phyloP scores from a whole-genome alignment of 2,329 filamentous ascomycete species.

The Beauveria varroae region DNA sequence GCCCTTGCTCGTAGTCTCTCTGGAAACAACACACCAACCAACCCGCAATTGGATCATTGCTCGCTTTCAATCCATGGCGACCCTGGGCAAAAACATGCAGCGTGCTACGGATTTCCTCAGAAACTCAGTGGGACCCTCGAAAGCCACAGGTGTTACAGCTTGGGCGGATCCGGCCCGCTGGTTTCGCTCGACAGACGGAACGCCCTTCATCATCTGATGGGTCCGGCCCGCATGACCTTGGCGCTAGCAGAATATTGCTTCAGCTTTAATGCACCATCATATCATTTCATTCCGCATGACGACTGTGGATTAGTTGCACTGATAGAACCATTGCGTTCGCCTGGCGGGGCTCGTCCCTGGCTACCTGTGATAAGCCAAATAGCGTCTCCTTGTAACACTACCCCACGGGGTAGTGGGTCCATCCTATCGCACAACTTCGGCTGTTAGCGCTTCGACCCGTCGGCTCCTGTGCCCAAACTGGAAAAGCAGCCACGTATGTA shows the following conservation, averaged over 20 bases:
- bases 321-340: too few species aligned
- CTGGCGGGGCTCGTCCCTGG: too few species aligned
- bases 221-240: neutral
- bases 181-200: neutral
- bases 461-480: neutral
- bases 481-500: neutral
- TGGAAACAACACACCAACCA: constrained; percentile 25
- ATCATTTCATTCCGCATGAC: neutral
- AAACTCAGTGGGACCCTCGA: neutral
- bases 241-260: neutral
- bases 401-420: neutral
- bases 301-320: neutral
- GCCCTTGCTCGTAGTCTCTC: constrained; percentile 26
- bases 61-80: constrained; percentile 21
- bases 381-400: too few species aligned
- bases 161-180: neutral
- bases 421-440: neutral
- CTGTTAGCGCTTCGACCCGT: neutral
- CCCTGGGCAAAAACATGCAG: constrained; percentile 25
- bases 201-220: neutral
- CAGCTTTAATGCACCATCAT: too few species aligned
- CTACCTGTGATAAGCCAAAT: neutral
- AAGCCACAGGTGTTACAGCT: neutral
- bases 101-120: constrained; percentile 22
- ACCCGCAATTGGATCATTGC: constrained; percentile 26